These are phyloP conservation scores for Gonium pectorale DNA, from an alignment of 139 green algal genomes.

Conservation along the genomic window DNA sequence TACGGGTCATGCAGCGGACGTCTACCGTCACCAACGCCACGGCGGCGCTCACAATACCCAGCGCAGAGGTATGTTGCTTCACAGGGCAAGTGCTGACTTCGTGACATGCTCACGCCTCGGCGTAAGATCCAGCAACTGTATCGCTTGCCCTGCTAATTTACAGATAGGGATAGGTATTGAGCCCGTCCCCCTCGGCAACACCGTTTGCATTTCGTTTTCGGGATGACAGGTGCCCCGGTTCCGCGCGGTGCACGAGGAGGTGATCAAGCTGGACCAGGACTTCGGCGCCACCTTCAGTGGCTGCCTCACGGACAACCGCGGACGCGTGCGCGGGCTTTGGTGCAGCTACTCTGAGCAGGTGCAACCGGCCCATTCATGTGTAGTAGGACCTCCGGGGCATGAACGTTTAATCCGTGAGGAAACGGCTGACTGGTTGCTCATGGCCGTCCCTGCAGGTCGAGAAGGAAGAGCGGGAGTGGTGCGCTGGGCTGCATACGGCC, in stretches of 20 bases:
- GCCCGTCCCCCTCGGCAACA: too few relatives aligned
- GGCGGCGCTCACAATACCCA: conserved; percentile 66
- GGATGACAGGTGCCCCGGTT: conserved; percentile 56
- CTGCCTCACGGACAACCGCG: conserved; percentile 80
- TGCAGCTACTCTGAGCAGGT: conserved; percentile 86
- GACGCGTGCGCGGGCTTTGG: conserved; percentile 82
- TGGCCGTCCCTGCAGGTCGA: conserved; percentile 62
- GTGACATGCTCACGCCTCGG: too few relatives aligned
- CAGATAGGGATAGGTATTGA: too few relatives aligned
- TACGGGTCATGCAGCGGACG: conserved; percentile 80
- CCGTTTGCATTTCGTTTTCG: too few relatives aligned
- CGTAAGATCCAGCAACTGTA: too few relatives aligned
- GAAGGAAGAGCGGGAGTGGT: conserved; percentile 81
- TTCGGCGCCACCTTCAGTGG: conserved; percentile 88
- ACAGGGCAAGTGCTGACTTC: too few relatives aligned
- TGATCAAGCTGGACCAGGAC: conserved; percentile 92
- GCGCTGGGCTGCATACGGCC: conserved; percentile 71
- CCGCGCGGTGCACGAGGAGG: conserved; percentile 92
- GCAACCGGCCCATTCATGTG: too few relatives aligned
- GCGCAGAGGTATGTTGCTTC: conserved; percentile 79
- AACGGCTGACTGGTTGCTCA: too few relatives aligned
- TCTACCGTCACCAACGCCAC: conserved; percentile 82
- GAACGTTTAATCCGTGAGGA: too few relatives aligned
- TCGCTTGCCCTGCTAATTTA: too few relatives aligned
- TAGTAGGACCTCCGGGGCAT: too few relatives aligned